phyloP scores from a whole-genome alignment of 768 basidiomycete genomes.

The Gautieria morchelliformis region DNA sequence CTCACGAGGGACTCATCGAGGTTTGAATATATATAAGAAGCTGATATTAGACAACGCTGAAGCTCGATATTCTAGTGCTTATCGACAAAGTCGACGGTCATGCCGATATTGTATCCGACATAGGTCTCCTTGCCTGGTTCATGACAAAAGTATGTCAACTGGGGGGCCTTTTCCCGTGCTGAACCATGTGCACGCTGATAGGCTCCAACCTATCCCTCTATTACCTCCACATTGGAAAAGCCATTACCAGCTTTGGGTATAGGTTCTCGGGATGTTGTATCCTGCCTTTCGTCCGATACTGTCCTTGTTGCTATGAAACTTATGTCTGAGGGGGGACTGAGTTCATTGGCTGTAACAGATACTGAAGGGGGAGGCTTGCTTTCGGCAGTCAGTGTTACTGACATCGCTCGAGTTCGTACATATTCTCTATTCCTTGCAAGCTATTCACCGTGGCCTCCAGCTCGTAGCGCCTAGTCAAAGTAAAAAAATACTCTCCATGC shows the following conservation, averaged over 20 bases:
- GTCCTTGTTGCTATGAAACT: slow-evolving; percentile 76
- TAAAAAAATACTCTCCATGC: slow-evolving; percentile 62
- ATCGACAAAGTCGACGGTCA: slow-evolving; percentile 40
- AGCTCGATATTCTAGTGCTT: slow-evolving; percentile 18
- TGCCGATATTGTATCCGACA: slow-evolving; percentile 63
- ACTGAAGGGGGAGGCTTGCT: slow-evolving; percentile 49
- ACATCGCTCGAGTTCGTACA: slow-evolving; percentile 56
- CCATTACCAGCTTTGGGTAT: slow-evolving; percentile 33
- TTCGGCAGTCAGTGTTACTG: slow-evolving; percentile 76
- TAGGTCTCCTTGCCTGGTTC: slow-evolving; percentile 13
- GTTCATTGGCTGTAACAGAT: slow-evolving; percentile 70
- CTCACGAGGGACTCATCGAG: slow-evolving; percentile 63
- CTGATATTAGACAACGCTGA: background rate
- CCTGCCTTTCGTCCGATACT: slow-evolving; percentile 46
- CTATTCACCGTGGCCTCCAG: slow-evolving; percentile 23
- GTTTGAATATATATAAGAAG: slow-evolving; percentile 23
- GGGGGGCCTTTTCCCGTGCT: background rate
- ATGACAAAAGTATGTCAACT: slow-evolving; percentile 9
- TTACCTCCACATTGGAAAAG: slow-evolving; percentile 47
- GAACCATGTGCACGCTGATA: background rate
- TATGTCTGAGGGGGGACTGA: slow-evolving; percentile 82
- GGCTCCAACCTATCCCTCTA: slow-evolving; percentile 37
- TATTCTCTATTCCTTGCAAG: background rate
- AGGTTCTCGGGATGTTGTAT: slow-evolving; percentile 39
- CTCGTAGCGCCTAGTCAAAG: slow-evolving; percentile 74